Conservation (phyloP, 2,329 filamentous ascomycete genomes). For the Chaetomium sp. region DNA sequence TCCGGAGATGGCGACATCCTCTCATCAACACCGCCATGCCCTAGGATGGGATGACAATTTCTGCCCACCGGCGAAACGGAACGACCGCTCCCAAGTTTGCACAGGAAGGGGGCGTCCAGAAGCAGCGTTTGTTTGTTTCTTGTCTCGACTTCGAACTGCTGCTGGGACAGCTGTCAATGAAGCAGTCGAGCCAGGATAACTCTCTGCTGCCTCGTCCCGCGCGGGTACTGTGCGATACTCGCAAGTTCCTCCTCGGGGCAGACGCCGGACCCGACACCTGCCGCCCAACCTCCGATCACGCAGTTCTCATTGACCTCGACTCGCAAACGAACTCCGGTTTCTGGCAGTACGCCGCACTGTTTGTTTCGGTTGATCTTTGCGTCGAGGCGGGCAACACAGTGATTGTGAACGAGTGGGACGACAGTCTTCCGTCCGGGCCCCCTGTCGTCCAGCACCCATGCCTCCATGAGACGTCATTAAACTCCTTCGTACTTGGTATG, state of each 20-base stretch:
- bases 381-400: background rate
- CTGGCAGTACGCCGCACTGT: background rate
- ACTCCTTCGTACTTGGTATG: background rate
- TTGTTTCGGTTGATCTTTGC: background rate
- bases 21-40: background rate
- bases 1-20: background rate
- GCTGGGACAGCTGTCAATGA: slow-evolving; percentile 13
- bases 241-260: background rate
- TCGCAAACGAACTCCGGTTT: background rate
- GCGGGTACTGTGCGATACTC: background rate
- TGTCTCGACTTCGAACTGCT: background rate
- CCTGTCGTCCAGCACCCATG: slow-evolving; percentile 5
- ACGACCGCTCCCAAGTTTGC: background rate
- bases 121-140: background rate
- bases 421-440: background rate
- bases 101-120: background rate
- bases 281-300: background rate
- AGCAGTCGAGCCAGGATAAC: background rate
- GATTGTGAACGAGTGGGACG: background rate
- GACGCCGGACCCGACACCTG: background rate
- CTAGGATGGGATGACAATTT: background rate
- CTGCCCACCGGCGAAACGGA: background rate
- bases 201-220: background rate
- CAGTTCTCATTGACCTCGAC: background rate
- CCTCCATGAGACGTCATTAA: slow-evolving; percentile 7